These are phyloP conservation scores for Calonectria ilicicola DNA, from an alignment of 2,329 filamentous ascomycete species.

Conservation along the genomic window DNA sequence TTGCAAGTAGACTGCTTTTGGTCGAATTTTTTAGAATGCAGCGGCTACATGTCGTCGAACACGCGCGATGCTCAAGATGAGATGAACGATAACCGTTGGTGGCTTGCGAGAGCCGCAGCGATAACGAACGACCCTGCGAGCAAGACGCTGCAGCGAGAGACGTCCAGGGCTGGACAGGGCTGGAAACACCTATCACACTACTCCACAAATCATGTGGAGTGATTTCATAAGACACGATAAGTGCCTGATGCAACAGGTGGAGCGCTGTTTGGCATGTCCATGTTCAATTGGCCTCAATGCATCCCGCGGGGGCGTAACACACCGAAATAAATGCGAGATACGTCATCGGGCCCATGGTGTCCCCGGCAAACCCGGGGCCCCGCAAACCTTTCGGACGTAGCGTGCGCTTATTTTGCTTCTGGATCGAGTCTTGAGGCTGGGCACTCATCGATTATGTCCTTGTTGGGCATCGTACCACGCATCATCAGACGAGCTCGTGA, in stretches of 20 bases:
- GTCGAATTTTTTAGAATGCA: too few relatives aligned
- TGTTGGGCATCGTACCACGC: not conserved
- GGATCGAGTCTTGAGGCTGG: not conserved
- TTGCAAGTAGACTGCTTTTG: not conserved
- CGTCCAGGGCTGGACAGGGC: not conserved
- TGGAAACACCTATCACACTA: not conserved
- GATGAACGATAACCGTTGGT: not conserved
- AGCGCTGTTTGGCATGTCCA: not conserved
- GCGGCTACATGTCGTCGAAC: too few relatives aligned
- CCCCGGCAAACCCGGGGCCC: not conserved
- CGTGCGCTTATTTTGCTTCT: not conserved
- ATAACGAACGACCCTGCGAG: not conserved
- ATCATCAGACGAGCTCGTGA: not conserved
- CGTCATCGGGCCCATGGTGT: not conserved
- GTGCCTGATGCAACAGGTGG: not conserved
- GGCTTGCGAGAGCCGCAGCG: not conserved
- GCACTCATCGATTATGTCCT: too few relatives aligned
- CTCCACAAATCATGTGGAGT: not conserved
- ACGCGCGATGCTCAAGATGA: not conserved
- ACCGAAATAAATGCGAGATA: not conserved
- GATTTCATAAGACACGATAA: not conserved
- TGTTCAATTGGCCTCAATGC: not conserved
- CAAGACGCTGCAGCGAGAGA: not conserved
- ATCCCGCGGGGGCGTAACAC: not conserved
- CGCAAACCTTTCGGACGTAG: not conserved